Evolutionary conservation across 768 basidiomycete species (phyloP).

Genomic region (Leccinellum rugosiceps): DNA sequence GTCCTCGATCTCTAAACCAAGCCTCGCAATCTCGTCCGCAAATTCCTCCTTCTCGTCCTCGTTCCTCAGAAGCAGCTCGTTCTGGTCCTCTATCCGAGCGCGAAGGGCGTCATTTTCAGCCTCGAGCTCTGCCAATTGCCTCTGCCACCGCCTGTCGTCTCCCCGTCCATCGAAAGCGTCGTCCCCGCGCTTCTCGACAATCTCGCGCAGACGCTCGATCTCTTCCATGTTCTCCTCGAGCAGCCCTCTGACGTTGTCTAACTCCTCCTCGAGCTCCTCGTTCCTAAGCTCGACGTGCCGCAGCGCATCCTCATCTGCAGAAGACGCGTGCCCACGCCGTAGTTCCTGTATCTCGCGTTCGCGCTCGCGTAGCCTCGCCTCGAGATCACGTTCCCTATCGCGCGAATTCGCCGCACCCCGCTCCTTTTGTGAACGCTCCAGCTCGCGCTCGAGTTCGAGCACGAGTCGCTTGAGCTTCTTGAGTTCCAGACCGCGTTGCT

Average conservation of each 20-base stretch:
- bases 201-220: slow-evolving; percentile 66
- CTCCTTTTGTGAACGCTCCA: slow-evolving; percentile 66
- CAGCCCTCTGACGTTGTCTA: slow-evolving; percentile 65
- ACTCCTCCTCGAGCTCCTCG: slow-evolving; percentile 66
- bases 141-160: slow-evolving; percentile 42
- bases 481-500: slow-evolving; percentile 84
- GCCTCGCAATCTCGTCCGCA: slow-evolving; percentile 58
- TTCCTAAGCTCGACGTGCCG: slow-evolving; percentile 59
- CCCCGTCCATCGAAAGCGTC: slow-evolving; percentile 40
- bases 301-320: slow-evolving; percentile 49
- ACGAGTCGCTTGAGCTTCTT: slow-evolving; percentile 91
- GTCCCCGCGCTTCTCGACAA: slow-evolving; percentile 56
- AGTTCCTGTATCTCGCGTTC: slow-evolving; percentile 69
- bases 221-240: slow-evolving; percentile 84
- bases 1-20: slow-evolving; percentile 67
- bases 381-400: slow-evolving; percentile 68
- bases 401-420: slow-evolving; percentile 37
- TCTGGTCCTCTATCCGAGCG: slow-evolving; percentile 54
- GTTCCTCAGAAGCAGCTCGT: slow-evolving; percentile 48
- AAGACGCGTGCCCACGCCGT: slow-evolving; percentile 43
- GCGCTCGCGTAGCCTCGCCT: slow-evolving; percentile 70
- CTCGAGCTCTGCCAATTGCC: slow-evolving; percentile 55
- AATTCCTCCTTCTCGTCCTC: slow-evolving; percentile 76
- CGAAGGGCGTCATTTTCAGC: slow-evolving; percentile 62
- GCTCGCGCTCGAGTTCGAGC: slow-evolving; percentile 76